Evolutionary conservation across 306 rosid species (phyloP).

Genomic region (Begonia loranthoides): DNA sequence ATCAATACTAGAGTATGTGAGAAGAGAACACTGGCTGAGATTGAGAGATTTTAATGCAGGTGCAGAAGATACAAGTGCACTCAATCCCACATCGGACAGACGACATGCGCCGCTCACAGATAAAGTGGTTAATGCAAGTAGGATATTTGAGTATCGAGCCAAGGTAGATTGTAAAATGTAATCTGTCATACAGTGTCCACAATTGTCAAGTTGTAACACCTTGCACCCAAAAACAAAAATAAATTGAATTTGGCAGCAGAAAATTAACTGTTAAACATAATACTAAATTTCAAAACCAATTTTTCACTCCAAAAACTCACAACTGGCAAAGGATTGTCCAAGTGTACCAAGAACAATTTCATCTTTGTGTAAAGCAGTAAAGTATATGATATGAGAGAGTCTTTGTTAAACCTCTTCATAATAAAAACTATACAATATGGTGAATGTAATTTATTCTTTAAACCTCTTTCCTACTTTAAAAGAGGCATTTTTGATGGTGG

Average conservation of each 20-base stretch:
- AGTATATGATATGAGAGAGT: too few species aligned
- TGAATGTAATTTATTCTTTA: too few species aligned
- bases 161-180: slow-evolving; percentile 29
- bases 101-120: slow-evolving; percentile 82
- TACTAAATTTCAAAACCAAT: too few species aligned
- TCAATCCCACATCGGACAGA: slow-evolving; percentile 53
- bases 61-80: slow-evolving; percentile 43
- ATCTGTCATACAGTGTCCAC: slow-evolving; percentile 72
- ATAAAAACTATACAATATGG: too few species aligned
- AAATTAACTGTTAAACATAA: too few species aligned
- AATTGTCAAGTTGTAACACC: slow-evolving; percentile 73
- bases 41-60: slow-evolving; percentile 60
- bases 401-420: too few species aligned
- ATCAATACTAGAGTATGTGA: slow-evolving; percentile 37
- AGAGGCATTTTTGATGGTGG: too few species aligned
- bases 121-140: slow-evolving; percentile 39
- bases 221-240: slow-evolving; percentile 20
- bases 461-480: too few species aligned
- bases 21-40: slow-evolving; percentile 81
- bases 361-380: too few species aligned
- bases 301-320: too few species aligned
- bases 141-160: slow-evolving; percentile 27
- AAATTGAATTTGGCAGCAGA: not conserved
- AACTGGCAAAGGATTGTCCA: too few species aligned
- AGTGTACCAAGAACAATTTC: too few species aligned